Percentiles rank a stretch among this genome's conserved stretches.
phyloP scores from a whole-genome alignment of 1,139 yeast species.

The Kodamaea arcana region DNA sequence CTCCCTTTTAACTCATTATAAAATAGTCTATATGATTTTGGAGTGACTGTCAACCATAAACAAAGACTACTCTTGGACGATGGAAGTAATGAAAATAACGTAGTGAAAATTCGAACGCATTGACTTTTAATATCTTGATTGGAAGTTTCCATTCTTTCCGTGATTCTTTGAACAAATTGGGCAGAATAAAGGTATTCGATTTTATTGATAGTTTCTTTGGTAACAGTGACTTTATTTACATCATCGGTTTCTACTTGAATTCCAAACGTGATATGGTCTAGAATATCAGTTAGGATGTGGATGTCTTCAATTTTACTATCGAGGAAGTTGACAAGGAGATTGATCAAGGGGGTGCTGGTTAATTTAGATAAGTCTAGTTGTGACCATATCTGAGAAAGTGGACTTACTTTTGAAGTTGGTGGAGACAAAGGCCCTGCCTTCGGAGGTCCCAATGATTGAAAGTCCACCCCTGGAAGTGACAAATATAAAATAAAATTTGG shows the following conservation, averaged over 20 bases:
- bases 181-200: constrained; percentile 21
- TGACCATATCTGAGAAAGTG: too few species aligned
- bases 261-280: neutral
- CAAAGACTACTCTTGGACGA: constrained; percentile 28
- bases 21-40: constrained; percentile 14
- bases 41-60: constrained; percentile 34
- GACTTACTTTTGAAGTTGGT: too few species aligned
- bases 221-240: constrained; percentile 6
- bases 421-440: too few species aligned
- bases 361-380: constrained; percentile 1
- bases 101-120: constrained; percentile 21
- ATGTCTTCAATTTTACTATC: constrained; percentile 4
- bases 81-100: constrained; percentile 30
- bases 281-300: constrained; percentile 3
- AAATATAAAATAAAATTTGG: constrained; percentile 6
- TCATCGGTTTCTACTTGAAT: constrained; percentile 1
- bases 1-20: constrained; percentile 13
- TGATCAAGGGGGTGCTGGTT: constrained; percentile 1
- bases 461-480: neutral
- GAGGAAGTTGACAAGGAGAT: constrained; percentile 15
- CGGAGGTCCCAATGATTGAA: neutral
- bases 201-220: constrained; percentile 4
- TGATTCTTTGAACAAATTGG: constrained; percentile 18
- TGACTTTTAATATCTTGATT: neutral
- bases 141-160: neutral